phyloP scores from a whole-genome alignment of 2,329 filamentous ascomycete genomes.

The Alternaria ethzedia region DNA sequence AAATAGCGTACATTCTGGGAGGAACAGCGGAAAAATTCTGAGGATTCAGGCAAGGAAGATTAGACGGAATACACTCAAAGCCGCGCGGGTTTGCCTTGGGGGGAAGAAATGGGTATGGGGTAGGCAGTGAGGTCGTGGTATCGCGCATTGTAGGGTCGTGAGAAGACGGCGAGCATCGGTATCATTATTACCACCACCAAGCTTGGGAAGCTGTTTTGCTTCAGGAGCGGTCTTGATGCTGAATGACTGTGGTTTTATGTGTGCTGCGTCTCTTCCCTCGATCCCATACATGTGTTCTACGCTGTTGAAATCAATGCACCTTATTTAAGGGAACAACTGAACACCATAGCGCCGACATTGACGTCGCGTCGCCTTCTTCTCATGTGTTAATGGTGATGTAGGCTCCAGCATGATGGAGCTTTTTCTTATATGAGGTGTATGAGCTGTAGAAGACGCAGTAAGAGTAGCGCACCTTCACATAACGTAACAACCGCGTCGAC shows the following conservation, averaged over 20 bases:
- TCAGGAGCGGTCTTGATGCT: neutral
- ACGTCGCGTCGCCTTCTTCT: neutral
- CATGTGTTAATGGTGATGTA: neutral
- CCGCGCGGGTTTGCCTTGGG: no score
- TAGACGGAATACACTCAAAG: no score
- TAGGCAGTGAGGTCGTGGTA: neutral
- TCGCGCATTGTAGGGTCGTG: neutral
- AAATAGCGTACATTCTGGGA: no score
- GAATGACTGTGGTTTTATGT: neutral
- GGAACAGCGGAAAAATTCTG: neutral
- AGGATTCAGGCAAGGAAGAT: neutral
- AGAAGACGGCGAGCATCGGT: neutral
- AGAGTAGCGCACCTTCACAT: neutral
- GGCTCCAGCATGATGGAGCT: neutral
- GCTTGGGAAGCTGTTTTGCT: neutral
- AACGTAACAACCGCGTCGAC: neutral
- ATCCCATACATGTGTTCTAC: neutral
- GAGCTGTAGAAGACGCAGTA: neutral
- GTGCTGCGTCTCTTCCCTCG: neutral
- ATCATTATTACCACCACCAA: neutral
- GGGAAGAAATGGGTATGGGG: no score
- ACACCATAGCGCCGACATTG: neutral
- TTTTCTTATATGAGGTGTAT: neutral
- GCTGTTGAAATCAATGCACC: neutral
- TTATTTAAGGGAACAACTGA: accelerated